A percentile compares a stretch with the other conserved stretches of the same genome.
phyloP scores from a whole-genome alignment of 2,329 filamentous ascomycete species.

The Colletotrichum navitas region DNA sequence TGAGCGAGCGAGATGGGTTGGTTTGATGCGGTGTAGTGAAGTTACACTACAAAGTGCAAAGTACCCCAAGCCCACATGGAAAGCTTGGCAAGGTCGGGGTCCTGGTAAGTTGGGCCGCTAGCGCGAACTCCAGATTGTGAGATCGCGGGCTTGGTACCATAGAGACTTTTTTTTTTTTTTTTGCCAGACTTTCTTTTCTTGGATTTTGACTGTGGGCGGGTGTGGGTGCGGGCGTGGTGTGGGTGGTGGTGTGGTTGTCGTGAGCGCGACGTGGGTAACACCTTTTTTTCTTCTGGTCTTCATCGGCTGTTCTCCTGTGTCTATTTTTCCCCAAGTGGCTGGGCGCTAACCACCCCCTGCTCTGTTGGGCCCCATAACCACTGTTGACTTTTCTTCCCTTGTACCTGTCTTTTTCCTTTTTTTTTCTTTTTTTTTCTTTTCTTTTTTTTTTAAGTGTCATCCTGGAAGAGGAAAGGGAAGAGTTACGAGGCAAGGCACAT shows the following conservation, averaged over 20 bases:
- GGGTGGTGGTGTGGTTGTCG: not conserved
- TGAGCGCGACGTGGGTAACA: not conserved
- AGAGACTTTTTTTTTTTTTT: not conserved
- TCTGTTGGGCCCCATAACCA: not conserved
- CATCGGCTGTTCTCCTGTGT: not conserved
- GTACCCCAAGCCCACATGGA: conserved; percentile 13
- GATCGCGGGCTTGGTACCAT: conserved; percentile 19
- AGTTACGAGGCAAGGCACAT: not conserved
- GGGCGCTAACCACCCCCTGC: not conserved
- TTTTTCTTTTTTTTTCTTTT: not conserved
- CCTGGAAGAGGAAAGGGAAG: not conserved
- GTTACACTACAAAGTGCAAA: conserved; percentile 29
- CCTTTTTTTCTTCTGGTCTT: conserved; percentile 9
- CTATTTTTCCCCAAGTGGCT: not conserved
- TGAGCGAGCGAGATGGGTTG: not conserved
- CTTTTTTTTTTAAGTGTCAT: not conserved
- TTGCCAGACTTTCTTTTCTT: conserved; percentile 21
- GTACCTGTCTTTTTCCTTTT: not conserved
- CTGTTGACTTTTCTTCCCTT: not conserved
- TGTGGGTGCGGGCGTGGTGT: not conserved
- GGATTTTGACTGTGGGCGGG: not conserved
- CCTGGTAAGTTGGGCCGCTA: conserved; percentile 38
- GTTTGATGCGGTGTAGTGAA: conserved; percentile 29
- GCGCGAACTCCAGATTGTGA: conserved; percentile 36
- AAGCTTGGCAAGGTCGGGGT: conserved; percentile 38